Conservation (phyloP, 805 yeast species). For the Nakazawaea siamensis region DNA sequence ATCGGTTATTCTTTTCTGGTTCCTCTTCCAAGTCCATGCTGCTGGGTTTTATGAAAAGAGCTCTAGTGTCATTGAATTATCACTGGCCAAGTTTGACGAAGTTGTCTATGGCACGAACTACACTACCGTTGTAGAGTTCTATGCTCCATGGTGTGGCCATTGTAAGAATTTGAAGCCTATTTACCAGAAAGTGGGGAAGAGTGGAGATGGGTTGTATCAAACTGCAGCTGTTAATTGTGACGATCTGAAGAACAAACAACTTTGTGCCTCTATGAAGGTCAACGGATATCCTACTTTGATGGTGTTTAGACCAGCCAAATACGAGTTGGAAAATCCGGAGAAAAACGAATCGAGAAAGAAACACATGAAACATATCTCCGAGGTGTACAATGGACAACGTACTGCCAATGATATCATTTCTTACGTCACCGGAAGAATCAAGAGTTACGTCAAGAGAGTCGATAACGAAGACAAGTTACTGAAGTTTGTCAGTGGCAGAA, state of each 20-base stretch:
- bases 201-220: slow-evolving; percentile 45
- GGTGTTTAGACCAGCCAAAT: slow-evolving; percentile 78
- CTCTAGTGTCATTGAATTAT: slow-evolving; percentile 45
- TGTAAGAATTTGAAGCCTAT: slow-evolving; percentile 67
- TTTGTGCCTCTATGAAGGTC: slow-evolving; percentile 61
- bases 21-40: no score
- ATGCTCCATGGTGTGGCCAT: slow-evolving; percentile 98
- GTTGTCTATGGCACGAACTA: slow-evolving; percentile 65
- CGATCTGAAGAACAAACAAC: slow-evolving; percentile 48
- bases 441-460: slow-evolving; percentile 55
- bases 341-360: slow-evolving; percentile 13
- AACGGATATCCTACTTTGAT: slow-evolving; percentile 80
- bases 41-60: slow-evolving; percentile 31
- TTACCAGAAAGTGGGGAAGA: slow-evolving; percentile 54
- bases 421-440: slow-evolving; percentile 48
- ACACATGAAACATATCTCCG: slow-evolving; percentile 36
- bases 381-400: slow-evolving; percentile 56
- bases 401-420: slow-evolving; percentile 44
- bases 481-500: slow-evolving; percentile 16
- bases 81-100: slow-evolving; percentile 50
- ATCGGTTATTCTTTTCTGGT: no score
- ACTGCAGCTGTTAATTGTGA: slow-evolving; percentile 89
- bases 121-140: slow-evolving; percentile 79
- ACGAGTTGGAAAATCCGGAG: slow-evolving; percentile 13
- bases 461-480: slow-evolving; percentile 24